Percentiles rank a stretch among this genome's conserved stretches.
These are phyloP conservation scores for Trametes hirsuta DNA, from an alignment of 1,284 basidiomycete genomes.

Conservation along the genomic window DNA sequence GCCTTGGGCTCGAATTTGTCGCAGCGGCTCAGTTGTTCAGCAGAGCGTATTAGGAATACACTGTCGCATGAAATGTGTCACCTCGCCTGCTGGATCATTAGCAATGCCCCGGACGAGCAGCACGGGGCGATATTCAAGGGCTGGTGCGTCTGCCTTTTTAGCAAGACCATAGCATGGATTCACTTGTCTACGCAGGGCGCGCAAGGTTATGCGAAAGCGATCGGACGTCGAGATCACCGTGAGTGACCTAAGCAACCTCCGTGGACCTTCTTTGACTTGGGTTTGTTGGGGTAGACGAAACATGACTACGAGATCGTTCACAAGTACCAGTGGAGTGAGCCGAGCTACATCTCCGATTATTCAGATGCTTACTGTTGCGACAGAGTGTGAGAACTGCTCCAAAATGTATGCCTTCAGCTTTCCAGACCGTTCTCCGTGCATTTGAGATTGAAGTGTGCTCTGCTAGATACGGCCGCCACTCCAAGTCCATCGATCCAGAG, in stretches of 20 bases:
- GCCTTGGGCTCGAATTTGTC: no score
- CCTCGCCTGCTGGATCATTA: conserved; percentile 81
- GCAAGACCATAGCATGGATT: neutral
- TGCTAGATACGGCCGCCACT: conserved; percentile 74
- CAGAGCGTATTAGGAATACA: conserved; percentile 78
- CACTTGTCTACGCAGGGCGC: conserved; percentile 51
- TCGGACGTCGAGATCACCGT: conserved; percentile 78
- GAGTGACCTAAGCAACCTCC: conserved; percentile 23
- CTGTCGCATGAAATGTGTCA: conserved; percentile 90
- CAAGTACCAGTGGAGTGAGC: conserved; percentile 78
- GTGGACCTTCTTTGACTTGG: neutral
- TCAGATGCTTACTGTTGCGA: neutral
- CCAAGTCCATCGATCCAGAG: conserved; percentile 74
- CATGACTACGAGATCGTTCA: conserved; percentile 80
- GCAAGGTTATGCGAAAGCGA: conserved; percentile 59
- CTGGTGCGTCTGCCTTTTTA: conserved; percentile 52
- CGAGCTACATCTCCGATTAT: neutral
- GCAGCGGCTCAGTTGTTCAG: neutral
- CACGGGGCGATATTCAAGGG: conserved; percentile 72
- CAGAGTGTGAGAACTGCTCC: conserved; percentile 68
- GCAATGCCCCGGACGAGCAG: conserved; percentile 63
- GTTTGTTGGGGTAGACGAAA: conserved; percentile 50
- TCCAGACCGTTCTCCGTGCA: neutral
- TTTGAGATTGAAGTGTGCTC: conserved; percentile 3
- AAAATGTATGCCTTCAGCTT: conserved; percentile 54